Evolutionary conservation across 495 filamentous ascomycete species (phyloP).

Genomic region (Xylaria grammica): DNA sequence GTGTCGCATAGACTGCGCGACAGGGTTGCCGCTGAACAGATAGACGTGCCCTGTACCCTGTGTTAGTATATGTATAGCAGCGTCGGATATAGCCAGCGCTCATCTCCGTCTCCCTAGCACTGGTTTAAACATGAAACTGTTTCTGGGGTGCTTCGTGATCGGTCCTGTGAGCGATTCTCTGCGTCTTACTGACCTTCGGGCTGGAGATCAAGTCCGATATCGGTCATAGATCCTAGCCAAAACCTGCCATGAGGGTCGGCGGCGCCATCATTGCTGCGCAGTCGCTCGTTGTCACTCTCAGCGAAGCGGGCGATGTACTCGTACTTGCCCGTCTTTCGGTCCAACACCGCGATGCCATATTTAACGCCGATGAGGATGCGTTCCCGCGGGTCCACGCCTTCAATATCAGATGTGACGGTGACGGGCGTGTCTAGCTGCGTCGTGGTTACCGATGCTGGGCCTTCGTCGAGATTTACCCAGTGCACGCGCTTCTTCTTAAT

Average conservation of each 20-base stretch:
- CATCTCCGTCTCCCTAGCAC: not conserved
- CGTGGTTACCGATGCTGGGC: conserved; percentile 59
- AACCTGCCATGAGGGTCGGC: conserved; percentile 82
- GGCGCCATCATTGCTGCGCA: conserved; percentile 80
- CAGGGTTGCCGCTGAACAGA: conserved; percentile 38
- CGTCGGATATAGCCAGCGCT: not conserved
- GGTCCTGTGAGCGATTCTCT: too few species aligned
- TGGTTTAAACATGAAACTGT: not conserved
- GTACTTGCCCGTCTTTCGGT: conserved; percentile 61
- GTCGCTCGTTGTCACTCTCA: conserved; percentile 51
- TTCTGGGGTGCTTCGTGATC: not conserved
- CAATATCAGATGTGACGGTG: conserved; percentile 85
- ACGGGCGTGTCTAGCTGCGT: conserved; percentile 69
- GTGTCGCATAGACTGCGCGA: conserved; percentile 33
- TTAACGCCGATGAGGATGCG: conserved; percentile 81
- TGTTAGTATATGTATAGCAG: conserved; percentile 3
- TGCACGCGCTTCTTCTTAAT: conserved; percentile 82
- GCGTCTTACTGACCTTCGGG: conserved; percentile 54
- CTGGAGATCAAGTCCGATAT: conserved; percentile 59
- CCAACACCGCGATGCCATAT: conserved; percentile 75
- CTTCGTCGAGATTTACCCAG: conserved; percentile 68
- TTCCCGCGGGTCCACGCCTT: conserved; percentile 64
- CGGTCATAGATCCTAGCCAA: conserved; percentile 91
- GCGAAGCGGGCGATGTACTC: conserved; percentile 49
- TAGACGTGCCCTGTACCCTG: conserved; percentile 43